A percentile compares a stretch with the other conserved stretches of the same genome.
These are phyloP conservation scores for Pyricularia sp. DNA, from an alignment of 2,329 filamentous ascomycete genomes.

Conservation along the genomic window DNA sequence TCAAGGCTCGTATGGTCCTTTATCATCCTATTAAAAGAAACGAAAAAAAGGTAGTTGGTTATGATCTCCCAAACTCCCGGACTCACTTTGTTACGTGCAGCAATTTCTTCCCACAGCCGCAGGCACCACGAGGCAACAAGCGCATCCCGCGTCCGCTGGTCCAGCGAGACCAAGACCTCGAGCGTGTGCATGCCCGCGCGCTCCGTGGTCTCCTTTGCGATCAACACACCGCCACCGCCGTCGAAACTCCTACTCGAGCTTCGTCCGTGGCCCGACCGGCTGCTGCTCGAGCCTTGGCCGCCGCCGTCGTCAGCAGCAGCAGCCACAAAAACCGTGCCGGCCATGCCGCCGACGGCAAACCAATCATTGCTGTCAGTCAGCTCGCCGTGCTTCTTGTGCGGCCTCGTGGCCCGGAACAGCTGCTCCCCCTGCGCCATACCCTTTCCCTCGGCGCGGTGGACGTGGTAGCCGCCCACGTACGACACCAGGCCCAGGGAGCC, in stretches of 20 bases:
- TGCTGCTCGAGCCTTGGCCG: background rate
- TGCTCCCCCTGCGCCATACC: background rate
- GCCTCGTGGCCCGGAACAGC: background rate
- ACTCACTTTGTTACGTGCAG: background rate
- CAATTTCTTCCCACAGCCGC: background rate
- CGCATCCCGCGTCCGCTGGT: background rate
- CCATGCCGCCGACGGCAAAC: background rate
- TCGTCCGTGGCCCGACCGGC: background rate
- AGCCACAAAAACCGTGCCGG: background rate
- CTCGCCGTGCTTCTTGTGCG: background rate
- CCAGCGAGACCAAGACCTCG: background rate
- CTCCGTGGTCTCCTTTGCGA: background rate
- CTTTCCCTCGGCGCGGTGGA: background rate
- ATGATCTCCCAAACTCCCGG: background rate
- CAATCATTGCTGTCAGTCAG: background rate
- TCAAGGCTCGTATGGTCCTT: background rate
- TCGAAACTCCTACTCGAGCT: background rate
- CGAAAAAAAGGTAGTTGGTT: background rate
- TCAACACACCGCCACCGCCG: background rate
- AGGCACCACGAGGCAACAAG: background rate
- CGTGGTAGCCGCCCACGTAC: background rate
- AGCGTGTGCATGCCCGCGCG: constrained; percentile 1
- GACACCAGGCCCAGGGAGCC: background rate
- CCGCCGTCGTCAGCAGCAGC: background rate
- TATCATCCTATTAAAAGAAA: background rate